A percentile compares a stretch with the other conserved stretches of the same genome.
These are phyloP conservation scores for Diaporthe batatas DNA, from an alignment of 2,329 filamentous ascomycete genomes.

Conservation along the genomic window DNA sequence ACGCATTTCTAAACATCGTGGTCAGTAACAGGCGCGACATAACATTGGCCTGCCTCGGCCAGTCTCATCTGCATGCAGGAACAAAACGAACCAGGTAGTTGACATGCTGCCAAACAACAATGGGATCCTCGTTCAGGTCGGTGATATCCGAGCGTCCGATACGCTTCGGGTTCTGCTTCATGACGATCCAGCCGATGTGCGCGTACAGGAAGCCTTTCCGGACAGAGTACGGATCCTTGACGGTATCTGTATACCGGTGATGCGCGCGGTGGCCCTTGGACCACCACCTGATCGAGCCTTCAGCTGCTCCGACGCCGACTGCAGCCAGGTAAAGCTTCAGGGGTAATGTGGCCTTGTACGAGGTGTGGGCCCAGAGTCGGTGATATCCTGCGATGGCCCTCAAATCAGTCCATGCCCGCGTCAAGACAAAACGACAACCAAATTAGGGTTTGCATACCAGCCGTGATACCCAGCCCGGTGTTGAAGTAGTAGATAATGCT, in stretches of 20 bases:
- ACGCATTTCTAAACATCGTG: constrained; percentile 69
- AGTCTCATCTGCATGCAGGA: too few relatives aligned
- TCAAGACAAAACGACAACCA: background rate
- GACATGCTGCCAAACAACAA: constrained; percentile 90
- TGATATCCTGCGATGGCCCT: constrained; percentile 67
- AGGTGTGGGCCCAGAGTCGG: constrained; percentile 87
- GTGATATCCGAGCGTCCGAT: constrained; percentile 90
- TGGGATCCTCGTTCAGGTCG: constrained; percentile 86
- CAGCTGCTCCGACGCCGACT: constrained; percentile 84
- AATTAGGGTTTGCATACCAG: constrained; percentile 54
- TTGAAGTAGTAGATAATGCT: constrained; percentile 85
- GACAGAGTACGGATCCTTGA: constrained; percentile 92
- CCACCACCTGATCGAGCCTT: constrained; percentile 93
- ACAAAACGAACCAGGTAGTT: constrained; percentile 71
- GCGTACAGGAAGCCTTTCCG: constrained; percentile 89
- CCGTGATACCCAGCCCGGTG: constrained; percentile 84
- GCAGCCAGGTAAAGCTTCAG: constrained; percentile 87
- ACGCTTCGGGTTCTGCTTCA: constrained; percentile 93
- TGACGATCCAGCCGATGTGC: constrained; percentile 90
- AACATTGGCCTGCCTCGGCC: background rate
- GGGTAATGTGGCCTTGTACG: constrained; percentile 82
- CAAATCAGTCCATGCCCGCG: background rate
- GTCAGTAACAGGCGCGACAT: background rate
- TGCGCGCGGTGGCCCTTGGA: constrained; percentile 85
- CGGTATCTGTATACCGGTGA: constrained; percentile 92